phyloP scores from a whole-genome alignment of 2,329 filamentous ascomycete species.

The Zasmidium angulare region DNA sequence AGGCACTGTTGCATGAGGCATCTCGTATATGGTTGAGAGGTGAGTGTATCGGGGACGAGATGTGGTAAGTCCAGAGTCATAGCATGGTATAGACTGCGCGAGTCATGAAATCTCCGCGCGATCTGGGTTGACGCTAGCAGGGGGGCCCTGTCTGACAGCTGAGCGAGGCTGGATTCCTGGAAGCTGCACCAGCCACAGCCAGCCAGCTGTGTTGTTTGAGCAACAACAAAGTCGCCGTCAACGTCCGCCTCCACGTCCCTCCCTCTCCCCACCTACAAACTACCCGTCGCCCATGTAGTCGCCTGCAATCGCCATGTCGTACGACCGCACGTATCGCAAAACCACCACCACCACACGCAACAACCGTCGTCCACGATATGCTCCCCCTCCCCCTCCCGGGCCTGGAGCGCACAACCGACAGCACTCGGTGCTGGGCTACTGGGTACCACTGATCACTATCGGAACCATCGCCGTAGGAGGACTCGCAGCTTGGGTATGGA shows the following conservation, averaged over 20 bases:
- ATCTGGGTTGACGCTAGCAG: background rate
- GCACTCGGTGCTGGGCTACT: slow-evolving; percentile 69
- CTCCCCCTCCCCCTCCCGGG: slow-evolving; percentile 36
- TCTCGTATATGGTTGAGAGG: slow-evolving; percentile 34
- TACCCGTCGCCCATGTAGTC: slow-evolving; percentile 9
- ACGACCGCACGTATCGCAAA: slow-evolving; percentile 54
- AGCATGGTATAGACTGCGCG: background rate
- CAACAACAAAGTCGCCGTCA: background rate
- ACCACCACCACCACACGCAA: slow-evolving; percentile 46
- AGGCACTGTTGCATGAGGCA: slow-evolving; percentile 77
- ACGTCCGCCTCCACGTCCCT: background rate
- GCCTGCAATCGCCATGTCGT: slow-evolving; percentile 32
- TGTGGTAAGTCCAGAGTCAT: background rate
- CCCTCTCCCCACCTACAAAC: background rate
- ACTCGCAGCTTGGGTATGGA: slow-evolving; percentile 90
- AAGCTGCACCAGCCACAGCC: slow-evolving; percentile 1
- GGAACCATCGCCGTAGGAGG: slow-evolving; percentile 85
- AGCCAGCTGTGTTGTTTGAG: background rate
- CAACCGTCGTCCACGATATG: slow-evolving; percentile 49
- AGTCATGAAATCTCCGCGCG: background rate
- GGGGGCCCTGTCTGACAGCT: background rate
- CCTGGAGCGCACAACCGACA: slow-evolving; percentile 46
- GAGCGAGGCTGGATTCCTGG: background rate
- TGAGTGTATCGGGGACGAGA: too few species aligned
- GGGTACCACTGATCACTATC: slow-evolving; percentile 84